These are phyloP conservation scores for Tricladium varicosporioides DNA, from an alignment of 2,329 filamentous ascomycete genomes.

Conservation along the genomic window DNA sequence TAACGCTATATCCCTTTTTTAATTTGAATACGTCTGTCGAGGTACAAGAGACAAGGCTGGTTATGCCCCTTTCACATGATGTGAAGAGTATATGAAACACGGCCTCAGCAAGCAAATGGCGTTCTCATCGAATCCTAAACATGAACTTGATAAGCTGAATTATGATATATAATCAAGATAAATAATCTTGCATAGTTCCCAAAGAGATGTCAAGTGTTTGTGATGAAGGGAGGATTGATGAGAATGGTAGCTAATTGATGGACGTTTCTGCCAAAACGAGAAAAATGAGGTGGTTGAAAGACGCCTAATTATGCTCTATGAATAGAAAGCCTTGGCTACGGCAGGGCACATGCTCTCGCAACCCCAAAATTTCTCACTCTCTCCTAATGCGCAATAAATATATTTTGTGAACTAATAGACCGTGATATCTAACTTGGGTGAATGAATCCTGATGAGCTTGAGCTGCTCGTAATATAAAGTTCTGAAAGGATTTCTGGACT, in stretches of 20 bases:
- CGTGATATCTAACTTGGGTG: too few relatives aligned
- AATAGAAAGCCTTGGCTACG: constrained; percentile 1
- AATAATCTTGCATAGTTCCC: too few relatives aligned
- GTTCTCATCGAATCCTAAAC: too few relatives aligned
- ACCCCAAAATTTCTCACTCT: background rate
- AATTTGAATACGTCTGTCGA: too few relatives aligned
- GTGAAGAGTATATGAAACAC: too few relatives aligned
- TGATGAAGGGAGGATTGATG: background rate
- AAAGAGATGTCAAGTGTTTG: background rate
- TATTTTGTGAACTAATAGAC: too few relatives aligned
- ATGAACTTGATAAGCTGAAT: background rate
- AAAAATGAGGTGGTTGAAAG: background rate
- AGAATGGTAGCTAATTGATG: constrained; percentile 22
- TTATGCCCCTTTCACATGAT: too few relatives aligned
- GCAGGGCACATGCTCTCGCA: background rate
- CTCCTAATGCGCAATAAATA: background rate
- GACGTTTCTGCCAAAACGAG: constrained; percentile 11
- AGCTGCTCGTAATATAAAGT: too few relatives aligned
- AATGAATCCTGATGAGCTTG: too few relatives aligned
- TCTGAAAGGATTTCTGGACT: too few relatives aligned
- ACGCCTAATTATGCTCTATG: constrained; percentile 1
- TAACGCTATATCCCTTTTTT: background rate
- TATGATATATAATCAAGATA: background rate
- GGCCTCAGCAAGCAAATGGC: too few relatives aligned
- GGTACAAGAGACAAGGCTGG: too few relatives aligned